These are phyloP conservation scores for Salix arbutifolia DNA, from an alignment of 345 rosid species.

Conservation along the genomic window DNA sequence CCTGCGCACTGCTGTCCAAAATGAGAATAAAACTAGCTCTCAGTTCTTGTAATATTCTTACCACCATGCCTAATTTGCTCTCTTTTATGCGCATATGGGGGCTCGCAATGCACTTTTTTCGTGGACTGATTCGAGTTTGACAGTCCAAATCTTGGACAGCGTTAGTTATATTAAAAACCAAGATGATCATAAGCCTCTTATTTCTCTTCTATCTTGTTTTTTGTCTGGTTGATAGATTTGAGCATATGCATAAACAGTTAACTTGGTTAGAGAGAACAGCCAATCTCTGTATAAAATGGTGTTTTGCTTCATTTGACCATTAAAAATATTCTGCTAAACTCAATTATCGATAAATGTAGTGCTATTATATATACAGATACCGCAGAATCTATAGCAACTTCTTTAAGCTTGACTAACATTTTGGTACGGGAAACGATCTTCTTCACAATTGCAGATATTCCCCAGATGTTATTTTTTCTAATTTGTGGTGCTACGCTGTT, in stretches of 20 bases:
- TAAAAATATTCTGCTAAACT: background rate
- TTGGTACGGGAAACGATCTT: too few species aligned
- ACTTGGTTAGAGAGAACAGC: background rate
- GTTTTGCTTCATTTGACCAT: background rate
- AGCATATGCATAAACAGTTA: background rate
- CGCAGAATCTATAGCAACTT: too few species aligned
- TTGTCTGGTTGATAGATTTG: background rate
- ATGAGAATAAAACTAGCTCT: slow-evolving; percentile 1
- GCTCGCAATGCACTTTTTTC: slow-evolving; percentile 8
- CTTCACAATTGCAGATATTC: too few species aligned
- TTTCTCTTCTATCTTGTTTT: background rate
- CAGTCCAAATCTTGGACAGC: background rate
- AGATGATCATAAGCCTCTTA: background rate
- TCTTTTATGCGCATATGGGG: slow-evolving; percentile 3
- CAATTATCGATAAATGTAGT: too few species aligned
- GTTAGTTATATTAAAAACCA: background rate
- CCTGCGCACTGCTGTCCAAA: background rate
- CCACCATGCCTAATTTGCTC: background rate
- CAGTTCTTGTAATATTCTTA: background rate
- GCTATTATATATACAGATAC: too few species aligned
- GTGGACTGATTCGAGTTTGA: background rate
- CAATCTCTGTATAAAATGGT: background rate
- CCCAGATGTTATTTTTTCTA: too few species aligned
- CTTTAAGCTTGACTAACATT: too few species aligned
- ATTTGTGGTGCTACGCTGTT: too few species aligned